A percentile compares a stretch with the other conserved stretches of the same genome.
phyloP scores from a whole-genome alignment of 2,329 filamentous ascomycete genomes.

The Rhynchosporium graminicola region DNA sequence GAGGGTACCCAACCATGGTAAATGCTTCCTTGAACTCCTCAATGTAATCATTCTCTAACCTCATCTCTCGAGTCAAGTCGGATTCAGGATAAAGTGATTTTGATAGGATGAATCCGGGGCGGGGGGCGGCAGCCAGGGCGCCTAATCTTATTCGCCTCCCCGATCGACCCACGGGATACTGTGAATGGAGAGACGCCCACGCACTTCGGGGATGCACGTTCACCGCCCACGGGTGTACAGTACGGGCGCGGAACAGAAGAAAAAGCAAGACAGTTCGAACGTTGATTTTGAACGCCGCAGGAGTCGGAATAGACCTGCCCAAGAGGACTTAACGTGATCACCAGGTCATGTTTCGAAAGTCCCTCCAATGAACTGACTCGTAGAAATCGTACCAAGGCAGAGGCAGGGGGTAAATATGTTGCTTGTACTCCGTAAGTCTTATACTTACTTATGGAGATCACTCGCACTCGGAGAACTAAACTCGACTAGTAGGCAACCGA shows the following conservation, averaged over 20 bases:
- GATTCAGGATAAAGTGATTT: conserved; percentile 11
- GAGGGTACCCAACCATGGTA: not conserved
- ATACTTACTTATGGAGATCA: too few species aligned
- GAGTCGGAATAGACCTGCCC: too few species aligned
- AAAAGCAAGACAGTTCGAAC: not conserved
- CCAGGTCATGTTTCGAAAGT: too few species aligned
- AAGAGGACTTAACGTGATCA: too few species aligned
- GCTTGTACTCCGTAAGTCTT: too few species aligned
- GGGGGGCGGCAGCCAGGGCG: conserved; percentile 27
- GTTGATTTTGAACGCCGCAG: not conserved
- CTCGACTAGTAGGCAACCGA: too few species aligned
- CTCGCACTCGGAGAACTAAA: too few species aligned
- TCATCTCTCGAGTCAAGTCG: not conserved
- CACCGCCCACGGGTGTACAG: conserved; percentile 9
- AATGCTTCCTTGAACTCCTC: not conserved
- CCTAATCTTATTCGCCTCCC: conserved; percentile 30
- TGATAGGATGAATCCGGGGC: conserved; percentile 30
- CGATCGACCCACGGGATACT: conserved; percentile 18
- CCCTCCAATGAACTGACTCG: too few species aligned
- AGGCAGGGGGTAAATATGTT: too few species aligned
- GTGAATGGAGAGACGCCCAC: conserved; percentile 18
- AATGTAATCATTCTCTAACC: not conserved
- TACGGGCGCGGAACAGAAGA: conserved; percentile 8
- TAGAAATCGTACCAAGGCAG: too few species aligned
- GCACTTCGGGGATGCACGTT: conserved; percentile 24